Base-by-base conservation (phyloP, 2,329 filamentous ascomycete genomes). In the Botrytis pseudocinerea region DNA sequence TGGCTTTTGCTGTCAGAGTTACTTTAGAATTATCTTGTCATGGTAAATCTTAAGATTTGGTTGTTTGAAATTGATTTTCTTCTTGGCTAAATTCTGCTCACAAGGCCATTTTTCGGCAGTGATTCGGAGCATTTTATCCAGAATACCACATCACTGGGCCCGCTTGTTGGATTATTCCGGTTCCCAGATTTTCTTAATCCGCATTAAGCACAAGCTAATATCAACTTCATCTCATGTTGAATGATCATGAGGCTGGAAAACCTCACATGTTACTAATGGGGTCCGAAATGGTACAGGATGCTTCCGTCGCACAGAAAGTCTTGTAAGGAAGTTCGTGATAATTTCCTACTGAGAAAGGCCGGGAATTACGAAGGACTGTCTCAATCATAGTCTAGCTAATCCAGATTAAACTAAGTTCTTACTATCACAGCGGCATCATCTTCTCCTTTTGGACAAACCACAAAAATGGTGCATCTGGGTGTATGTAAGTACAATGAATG, bases 71-170 rank as follows among this genome's bases (percentile, higher is more conserved):
- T 65, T 54, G 38, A 70, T 70, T 38, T 54, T 46, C 60, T 57
- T 28, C 69, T 66, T 65, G 69, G 38, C 61, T 6, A 6, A 28
- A 44, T 70, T 59, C 14, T 72, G 70, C 60, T 72, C 70, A 72
- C 70, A 72, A 72, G 65, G 72, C 44, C 70, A 72, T 12, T n/a
- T 69, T 61, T 72, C 70, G 70, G 70, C 70, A 69, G 44, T 68
- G 54, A 69, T 42, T 72, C 63, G 70, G 70, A 60, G 48, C 38
- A 28, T 38, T 61, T 72, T 48, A 68, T 69, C 51, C 40, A 57
- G 48, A 28, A 28, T 68, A 14, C 63, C 54, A 69, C 48, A 20
- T 59, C 64, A 72, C 40, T 72, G 70, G 70, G 46, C 25, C 60
- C 70, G 70, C 69, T 72, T 69, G 51, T 60, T 72, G 4, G 25